These are phyloP conservation scores for Crithidia expoeki DNA, from an alignment of 208 protist species.

Conservation along the genomic window DNA sequence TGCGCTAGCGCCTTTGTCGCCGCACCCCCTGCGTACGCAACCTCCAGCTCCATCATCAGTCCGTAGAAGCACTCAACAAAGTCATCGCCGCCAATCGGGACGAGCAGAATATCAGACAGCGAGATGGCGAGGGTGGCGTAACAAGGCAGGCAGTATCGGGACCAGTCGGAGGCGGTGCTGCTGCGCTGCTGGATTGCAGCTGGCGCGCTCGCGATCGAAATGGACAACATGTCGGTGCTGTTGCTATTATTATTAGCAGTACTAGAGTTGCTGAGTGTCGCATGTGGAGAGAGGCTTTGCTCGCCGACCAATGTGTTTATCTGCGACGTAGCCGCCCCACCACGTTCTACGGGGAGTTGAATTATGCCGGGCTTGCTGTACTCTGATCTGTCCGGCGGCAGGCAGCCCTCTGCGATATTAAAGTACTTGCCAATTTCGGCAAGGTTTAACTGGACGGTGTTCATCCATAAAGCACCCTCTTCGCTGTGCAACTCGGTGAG, in stretches of 20 bases:
- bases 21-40: slow-evolving; percentile 48
- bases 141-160: slow-evolving; percentile 48
- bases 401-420: slow-evolving; percentile 32
- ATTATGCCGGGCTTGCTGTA: slow-evolving; percentile 19
- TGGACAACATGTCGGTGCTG: slow-evolving; percentile 1
- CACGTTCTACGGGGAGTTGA: slow-evolving; percentile 27
- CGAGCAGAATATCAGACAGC: slow-evolving; percentile 64
- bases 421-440: slow-evolving; percentile 15
- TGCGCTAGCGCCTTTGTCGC: slow-evolving; percentile 55
- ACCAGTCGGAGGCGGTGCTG: slow-evolving; percentile 28
- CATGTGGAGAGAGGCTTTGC: neutral
- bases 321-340: neutral
- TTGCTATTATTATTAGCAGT: neutral
- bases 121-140: slow-evolving; percentile 63
- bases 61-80: slow-evolving; percentile 74
- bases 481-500: slow-evolving; percentile 60
- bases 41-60: slow-evolving; percentile 72
- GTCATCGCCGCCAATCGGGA: slow-evolving; percentile 45
- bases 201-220: slow-evolving; percentile 36
- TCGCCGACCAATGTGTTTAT: neutral
- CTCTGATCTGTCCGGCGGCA: slow-evolving; percentile 15
- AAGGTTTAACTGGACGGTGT: slow-evolving; percentile 6
- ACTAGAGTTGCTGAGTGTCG: neutral
- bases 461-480: slow-evolving; percentile 81
- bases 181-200: slow-evolving; percentile 32